Percentiles rank a stretch among this genome's conserved stretches.
phyloP scores from a whole-genome alignment of 768 basidiomycete genomes.

The Pulveroboletus frians region DNA sequence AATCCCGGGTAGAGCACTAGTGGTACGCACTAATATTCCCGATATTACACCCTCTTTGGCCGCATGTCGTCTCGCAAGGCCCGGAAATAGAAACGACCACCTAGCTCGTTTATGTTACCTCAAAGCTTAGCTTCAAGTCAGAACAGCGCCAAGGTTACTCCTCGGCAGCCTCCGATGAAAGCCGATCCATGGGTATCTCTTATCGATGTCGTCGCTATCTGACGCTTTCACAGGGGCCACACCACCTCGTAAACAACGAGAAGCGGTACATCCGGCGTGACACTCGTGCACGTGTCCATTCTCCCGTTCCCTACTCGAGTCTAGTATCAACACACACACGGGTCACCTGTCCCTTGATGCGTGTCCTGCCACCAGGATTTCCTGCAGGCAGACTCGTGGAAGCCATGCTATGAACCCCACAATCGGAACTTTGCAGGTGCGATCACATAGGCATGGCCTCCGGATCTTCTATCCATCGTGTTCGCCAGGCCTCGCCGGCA shows the following conservation, averaged over 20 bases:
- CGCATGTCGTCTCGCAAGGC: conserved; percentile 1
- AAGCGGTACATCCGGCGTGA: neutral
- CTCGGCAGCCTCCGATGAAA: neutral
- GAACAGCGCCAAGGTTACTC: neutral
- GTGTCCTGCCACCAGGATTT: conserved; percentile 6
- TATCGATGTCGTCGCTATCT: conserved; percentile 1
- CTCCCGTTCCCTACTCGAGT: conserved; percentile 19
- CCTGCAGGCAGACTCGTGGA: conserved; percentile 26
- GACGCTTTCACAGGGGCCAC: neutral
- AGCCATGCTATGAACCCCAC: conserved; percentile 11
- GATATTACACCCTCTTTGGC: neutral
- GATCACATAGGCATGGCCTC: conserved; percentile 12
- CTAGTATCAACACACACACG: neutral
- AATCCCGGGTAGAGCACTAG: conserved; percentile 3
- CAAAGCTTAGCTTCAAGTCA: conserved; percentile 7
- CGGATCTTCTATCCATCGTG: conserved; percentile 24
- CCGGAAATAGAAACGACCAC: neutral
- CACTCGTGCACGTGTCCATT: conserved; percentile 20
- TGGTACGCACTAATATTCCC: neutral
- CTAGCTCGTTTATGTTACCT: neutral
- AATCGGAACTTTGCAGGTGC: conserved; percentile 1
- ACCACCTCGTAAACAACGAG: neutral
- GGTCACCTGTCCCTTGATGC: conserved; percentile 12
- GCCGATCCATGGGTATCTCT: conserved; percentile 3
- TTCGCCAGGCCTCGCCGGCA: conserved; percentile 11